phyloP scores from a whole-genome alignment of 1,284 basidiomycete species.

The Rhodotorula sp. region DNA sequence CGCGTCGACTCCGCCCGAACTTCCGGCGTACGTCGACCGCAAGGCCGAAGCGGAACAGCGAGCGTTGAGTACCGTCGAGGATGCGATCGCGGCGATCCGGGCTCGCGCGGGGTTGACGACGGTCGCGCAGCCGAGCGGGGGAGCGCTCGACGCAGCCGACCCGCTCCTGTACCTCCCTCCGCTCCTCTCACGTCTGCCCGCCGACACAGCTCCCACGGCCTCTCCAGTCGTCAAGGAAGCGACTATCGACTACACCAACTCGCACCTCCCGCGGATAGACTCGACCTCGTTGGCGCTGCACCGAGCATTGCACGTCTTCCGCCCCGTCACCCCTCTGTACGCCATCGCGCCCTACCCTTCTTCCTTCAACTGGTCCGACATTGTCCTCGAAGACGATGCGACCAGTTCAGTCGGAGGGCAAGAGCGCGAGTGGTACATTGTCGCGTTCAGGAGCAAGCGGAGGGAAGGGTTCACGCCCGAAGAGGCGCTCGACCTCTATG shows the following conservation, averaged over 20 bases:
- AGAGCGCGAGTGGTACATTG: conserved; percentile 64
- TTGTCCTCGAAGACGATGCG: conserved; percentile 61
- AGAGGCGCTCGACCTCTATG: conserved; percentile 59
- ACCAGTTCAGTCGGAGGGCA: conserved; percentile 30
- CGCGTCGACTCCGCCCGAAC: background rate
- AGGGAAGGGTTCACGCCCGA: conserved; percentile 47
- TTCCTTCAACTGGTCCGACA: conserved; percentile 83
- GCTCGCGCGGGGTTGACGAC: background rate
- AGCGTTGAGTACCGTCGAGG: background rate
- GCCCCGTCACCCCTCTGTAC: conserved; percentile 61
- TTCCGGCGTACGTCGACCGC: background rate
- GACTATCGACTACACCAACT: conserved; percentile 62
- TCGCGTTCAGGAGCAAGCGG: conserved; percentile 79
- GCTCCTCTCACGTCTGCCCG: conserved; percentile 65
- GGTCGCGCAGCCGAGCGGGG: background rate
- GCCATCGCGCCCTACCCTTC: conserved; percentile 63
- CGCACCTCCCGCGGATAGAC: conserved; percentile 77
- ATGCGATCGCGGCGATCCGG: conserved; percentile 1
- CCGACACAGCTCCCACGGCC: conserved; percentile 26
- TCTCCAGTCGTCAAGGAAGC: conserved; percentile 29
- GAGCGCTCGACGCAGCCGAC: background rate
- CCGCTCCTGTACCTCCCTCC: conserved; percentile 59
- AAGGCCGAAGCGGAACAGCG: background rate
- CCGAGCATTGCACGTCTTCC: conserved; percentile 75
- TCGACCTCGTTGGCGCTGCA: conserved; percentile 78